phyloP scores from a whole-genome alignment of 345 rosid species.

The Anastatica hierochuntica region DNA sequence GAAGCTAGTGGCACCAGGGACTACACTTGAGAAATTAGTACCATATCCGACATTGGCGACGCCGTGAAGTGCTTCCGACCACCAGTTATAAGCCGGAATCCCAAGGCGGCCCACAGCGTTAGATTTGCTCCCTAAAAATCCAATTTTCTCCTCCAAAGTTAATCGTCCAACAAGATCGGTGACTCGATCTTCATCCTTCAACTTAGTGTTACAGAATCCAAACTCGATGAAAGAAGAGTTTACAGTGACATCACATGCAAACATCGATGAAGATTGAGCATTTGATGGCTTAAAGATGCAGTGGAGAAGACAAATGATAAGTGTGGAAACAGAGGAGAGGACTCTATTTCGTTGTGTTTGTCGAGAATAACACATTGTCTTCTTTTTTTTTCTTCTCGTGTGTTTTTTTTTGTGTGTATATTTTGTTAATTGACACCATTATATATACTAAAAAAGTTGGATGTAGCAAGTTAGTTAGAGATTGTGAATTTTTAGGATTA shows the following conservation, averaged over 20 bases:
- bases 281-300: conserved; percentile 3
- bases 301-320: conserved; percentile 21
- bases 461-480: too few relatives aligned
- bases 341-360: conserved; percentile 2
- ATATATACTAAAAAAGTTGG: neutral
- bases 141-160: conserved; percentile 58
- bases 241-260: conserved; percentile 51
- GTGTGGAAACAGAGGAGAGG: conserved; percentile 23
- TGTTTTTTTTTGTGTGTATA: neutral
- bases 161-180: conserved; percentile 50
- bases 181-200: conserved; percentile 38
- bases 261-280: conserved; percentile 38
- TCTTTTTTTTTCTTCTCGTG: neutral
- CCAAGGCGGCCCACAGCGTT: conserved; percentile 62
- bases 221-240: conserved; percentile 32
- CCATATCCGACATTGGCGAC: conserved; percentile 56
- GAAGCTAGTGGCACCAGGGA: conserved; percentile 63
- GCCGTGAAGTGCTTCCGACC: conserved; percentile 94
- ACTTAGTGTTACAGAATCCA: conserved; percentile 54
- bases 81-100: conserved; percentile 68
- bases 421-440: neutral
- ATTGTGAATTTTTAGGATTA: too few relatives aligned
- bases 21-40: conserved; percentile 33
- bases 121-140: conserved; percentile 43
- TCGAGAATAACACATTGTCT: neutral